Conservation (phyloP, 331 rosid species). For the Stylosanthes scabra region DNA sequence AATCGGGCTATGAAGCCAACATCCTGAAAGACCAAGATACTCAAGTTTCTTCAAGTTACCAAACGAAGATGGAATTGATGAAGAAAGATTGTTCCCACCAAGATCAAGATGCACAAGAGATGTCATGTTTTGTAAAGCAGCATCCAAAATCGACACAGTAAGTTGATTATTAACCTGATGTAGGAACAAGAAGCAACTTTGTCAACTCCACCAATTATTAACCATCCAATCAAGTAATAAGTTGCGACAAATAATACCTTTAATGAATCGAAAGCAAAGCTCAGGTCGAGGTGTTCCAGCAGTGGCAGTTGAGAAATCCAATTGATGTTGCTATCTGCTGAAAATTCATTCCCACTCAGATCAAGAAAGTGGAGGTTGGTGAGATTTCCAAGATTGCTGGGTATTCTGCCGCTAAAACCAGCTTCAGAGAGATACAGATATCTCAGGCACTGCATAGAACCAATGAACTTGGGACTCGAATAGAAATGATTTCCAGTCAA, state of each 20-base stretch:
- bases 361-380: too few relatives aligned
- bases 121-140: slow-evolving; percentile 4
- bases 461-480: too few relatives aligned
- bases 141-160: neutral
- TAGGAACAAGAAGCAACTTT: neutral
- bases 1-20: slow-evolving; percentile 9
- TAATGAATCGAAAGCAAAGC: too few relatives aligned
- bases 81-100: neutral
- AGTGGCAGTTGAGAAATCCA: too few relatives aligned
- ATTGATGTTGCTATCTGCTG: too few relatives aligned
- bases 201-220: slow-evolving; percentile 11
- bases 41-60: neutral
- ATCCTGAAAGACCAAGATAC: neutral
- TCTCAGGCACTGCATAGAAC: too few relatives aligned
- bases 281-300: too few relatives aligned
- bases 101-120: slow-evolving; percentile 31
- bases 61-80: slow-evolving; percentile 33
- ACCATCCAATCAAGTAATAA: neutral
- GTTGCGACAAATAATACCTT: neutral
- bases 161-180: neutral
- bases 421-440: too few relatives aligned
- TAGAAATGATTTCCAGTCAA: slow-evolving; percentile 15
- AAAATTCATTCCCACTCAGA: too few relatives aligned
- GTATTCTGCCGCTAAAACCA: too few relatives aligned
- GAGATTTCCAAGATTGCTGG: too few relatives aligned